These are phyloP conservation scores for Paramecium sexaurelia DNA, from an alignment of 73 alveolate species.

Conservation along the genomic window DNA sequence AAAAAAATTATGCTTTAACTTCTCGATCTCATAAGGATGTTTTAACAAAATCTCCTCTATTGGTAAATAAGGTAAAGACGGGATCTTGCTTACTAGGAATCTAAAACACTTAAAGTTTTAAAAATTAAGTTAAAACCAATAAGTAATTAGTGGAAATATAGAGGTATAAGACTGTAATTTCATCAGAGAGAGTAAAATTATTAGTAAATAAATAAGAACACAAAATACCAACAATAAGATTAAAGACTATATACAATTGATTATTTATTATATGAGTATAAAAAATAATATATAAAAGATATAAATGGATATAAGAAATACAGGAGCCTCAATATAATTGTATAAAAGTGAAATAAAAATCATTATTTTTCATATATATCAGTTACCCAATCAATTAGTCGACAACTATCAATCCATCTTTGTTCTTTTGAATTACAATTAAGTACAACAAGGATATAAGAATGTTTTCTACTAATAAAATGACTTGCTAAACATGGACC, in stretches of 20 bases:
- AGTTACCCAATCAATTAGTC: slow-evolving; percentile 58
- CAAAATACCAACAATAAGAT: not conserved
- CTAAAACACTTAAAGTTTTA: not conserved
- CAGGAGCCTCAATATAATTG: too few species aligned
- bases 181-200: not conserved
- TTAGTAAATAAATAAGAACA: not conserved
- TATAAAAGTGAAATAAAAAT: not conserved
- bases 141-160: not conserved
- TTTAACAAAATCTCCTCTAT: not conserved
- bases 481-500: slow-evolving; percentile 74
- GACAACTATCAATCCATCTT: slow-evolving; percentile 61
- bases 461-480: not conserved
- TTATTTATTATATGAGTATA: not conserved
- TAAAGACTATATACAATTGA: not conserved
- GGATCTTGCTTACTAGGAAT: not conserved
- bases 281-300: too few species aligned
- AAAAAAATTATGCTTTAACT: not conserved
- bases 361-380: slow-evolving; percentile 44
- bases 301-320: too few species aligned
- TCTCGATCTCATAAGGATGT: not conserved
- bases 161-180: not conserved
- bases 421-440: slow-evolving; percentile 60
- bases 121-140: not conserved
- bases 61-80: not conserved
- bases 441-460: slow-evolving; percentile 19